Conservation (phyloP, 768 basidiomycete genomes). For the Paxillus rubicundulus region DNA sequence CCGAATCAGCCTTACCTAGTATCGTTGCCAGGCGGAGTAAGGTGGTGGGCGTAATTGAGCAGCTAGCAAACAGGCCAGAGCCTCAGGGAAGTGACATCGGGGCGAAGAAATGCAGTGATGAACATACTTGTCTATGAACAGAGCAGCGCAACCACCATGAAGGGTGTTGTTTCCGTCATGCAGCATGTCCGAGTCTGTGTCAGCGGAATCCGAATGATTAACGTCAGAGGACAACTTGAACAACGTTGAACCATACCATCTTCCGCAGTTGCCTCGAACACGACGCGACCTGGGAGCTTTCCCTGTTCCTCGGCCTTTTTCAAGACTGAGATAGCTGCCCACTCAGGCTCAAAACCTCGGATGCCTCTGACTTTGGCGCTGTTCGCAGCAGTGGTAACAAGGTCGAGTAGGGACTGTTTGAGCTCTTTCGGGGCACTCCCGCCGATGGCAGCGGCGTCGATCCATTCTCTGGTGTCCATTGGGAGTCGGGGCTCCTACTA, state of each 20-base stretch:
- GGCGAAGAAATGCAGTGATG: background rate
- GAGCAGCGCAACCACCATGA: slow-evolving; percentile 56
- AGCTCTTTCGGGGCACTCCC: slow-evolving; percentile 29
- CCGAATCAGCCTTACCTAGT: slow-evolving; percentile 25
- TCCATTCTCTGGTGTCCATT: slow-evolving; percentile 13
- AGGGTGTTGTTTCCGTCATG: slow-evolving; percentile 41
- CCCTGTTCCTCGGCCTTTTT: slow-evolving; percentile 44
- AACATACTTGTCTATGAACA: slow-evolving; percentile 51
- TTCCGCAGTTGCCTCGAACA: slow-evolving; percentile 41
- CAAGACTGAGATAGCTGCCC: slow-evolving; percentile 42
- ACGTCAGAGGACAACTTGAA: background rate
- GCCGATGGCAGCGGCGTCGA: slow-evolving; percentile 20
- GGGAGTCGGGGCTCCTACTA: background rate
- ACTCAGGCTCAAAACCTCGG: slow-evolving; percentile 23
- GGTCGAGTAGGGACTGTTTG: slow-evolving; percentile 26
- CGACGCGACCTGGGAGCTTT: slow-evolving; percentile 44
- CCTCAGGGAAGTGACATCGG: background rate
- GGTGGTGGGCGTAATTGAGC: slow-evolving; percentile 49
- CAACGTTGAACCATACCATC: slow-evolving; percentile 39
- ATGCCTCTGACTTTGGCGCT: slow-evolving; percentile 6
- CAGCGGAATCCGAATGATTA: background rate
- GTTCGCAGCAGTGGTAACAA: slow-evolving; percentile 11
- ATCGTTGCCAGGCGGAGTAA: slow-evolving; percentile 27
- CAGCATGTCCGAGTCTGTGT: slow-evolving; percentile 55
- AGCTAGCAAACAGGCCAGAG: slow-evolving; percentile 30